These are phyloP conservation scores for Metschnikowia lochheadii DNA, from an alignment of 805 yeast species.

Conservation along the genomic window DNA sequence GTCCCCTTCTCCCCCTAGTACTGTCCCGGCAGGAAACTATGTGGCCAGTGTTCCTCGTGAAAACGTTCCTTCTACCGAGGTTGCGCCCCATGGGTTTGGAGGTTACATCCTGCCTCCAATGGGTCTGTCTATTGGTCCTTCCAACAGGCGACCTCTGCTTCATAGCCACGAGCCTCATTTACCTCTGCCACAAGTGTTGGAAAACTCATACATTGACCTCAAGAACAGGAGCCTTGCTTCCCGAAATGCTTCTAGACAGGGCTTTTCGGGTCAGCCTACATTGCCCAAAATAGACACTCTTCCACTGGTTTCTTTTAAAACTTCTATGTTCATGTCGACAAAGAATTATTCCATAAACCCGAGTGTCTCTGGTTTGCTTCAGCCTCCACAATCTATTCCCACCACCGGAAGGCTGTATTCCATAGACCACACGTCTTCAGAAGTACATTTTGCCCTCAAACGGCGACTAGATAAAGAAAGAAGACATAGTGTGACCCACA, in stretches of 20 bases:
- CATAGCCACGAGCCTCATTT: background rate
- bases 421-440: slow-evolving; percentile 5
- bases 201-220: slow-evolving; percentile 2
- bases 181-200: background rate
- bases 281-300: slow-evolving; percentile 19
- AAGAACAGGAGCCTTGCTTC: background rate
- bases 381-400: background rate
- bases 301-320: slow-evolving; percentile 39
- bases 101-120: background rate
- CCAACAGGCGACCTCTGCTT: background rate
- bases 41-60: background rate
- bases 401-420: slow-evolving; percentile 2
- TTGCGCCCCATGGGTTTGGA: background rate
- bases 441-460: background rate
- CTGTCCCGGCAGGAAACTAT: background rate
- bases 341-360: background rate
- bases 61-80: background rate
- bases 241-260: background rate
- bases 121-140: background rate
- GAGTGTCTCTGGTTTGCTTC: background rate
- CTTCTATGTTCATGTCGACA: slow-evolving; percentile 31
- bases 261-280: slow-evolving; percentile 2
- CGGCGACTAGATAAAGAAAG: slow-evolving; percentile 6
- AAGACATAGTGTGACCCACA: slow-evolving; percentile 6
- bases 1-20: background rate